Evolutionary conservation across 164 flowering plant genomes (phyloP), one percentile per base, ranked within the genome.

Genomic region (Stephania japonica): DNA sequence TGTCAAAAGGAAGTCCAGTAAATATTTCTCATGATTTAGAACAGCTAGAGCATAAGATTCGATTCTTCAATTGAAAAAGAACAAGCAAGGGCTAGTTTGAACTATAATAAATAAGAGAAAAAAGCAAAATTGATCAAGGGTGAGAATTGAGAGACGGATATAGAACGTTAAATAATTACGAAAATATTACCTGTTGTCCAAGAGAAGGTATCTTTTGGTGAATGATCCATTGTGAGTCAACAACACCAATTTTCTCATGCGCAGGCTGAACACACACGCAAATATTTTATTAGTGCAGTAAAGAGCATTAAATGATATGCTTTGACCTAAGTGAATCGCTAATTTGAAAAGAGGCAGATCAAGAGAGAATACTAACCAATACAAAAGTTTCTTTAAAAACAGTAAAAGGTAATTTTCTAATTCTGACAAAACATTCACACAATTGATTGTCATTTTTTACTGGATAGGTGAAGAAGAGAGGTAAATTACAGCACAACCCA

Each of bases 241-340:
- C 98, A 42, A 95, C 98, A n/a, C 98, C 99, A 78, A 95, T 95
- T 72, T 95, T 95, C 82, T 94, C 98, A 83, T 94, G 98, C 61
- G 99, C 97, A 80, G 97, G 97, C 95, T 92, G 87, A 13, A 62
- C 38, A 72, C 27, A 74, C 0, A 56, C 19, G 16, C 18, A 69
- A 19, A 75, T 65, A 56, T 6, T 10, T 68, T n/a, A 69, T 8
- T n/a, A 49, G 42, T 71, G 32, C 66, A 56, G 47, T 24, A 14
- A 24, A 24, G 62, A 56, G 19, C 62, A 14, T 16, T 21, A 56
- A 56, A 56, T 5, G n/a, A 56, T 56, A 16, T 56, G 62, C 16
- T 56, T 56, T 56, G 62, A 56, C 16, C 62, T 56, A 19, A 56
- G 19, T 56, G 21, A 56, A 56, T 56, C 0, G 1, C 0, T 16